These are phyloP conservation scores for Ceratocystis papillata DNA, from an alignment of 2,329 filamentous ascomycete species.

Conservation along the genomic window DNA sequence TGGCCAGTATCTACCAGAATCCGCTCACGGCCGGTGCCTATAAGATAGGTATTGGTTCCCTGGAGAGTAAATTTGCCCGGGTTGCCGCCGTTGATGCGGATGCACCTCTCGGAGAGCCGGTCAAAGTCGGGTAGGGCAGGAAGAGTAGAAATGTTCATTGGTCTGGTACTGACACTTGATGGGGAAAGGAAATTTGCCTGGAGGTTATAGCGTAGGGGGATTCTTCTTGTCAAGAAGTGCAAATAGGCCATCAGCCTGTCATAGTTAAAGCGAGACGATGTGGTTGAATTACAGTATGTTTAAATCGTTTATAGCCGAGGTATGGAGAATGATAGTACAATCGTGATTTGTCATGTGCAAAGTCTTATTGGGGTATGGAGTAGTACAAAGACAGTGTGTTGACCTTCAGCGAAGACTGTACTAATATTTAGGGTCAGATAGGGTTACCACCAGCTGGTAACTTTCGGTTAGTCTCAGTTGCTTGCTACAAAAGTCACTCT, in stretches of 20 bases:
- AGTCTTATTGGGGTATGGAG: too few species aligned
- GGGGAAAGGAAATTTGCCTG: neutral
- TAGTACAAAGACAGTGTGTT: too few species aligned
- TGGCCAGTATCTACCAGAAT: conserved; percentile 87
- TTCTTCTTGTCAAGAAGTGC: neutral
- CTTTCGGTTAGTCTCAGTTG: too few species aligned
- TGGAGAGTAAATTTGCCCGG: conserved; percentile 68
- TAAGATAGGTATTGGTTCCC: conserved; percentile 88
- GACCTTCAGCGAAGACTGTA: too few species aligned
- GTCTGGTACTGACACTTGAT: too few species aligned
- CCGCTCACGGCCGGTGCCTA: conserved; percentile 62
- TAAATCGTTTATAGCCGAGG: too few species aligned
- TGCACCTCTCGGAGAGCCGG: conserved; percentile 63
- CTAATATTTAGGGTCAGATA: too few species aligned
- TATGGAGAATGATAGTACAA: too few species aligned
- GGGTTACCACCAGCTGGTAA: too few species aligned
- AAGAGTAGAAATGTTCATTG: conserved; percentile 32
- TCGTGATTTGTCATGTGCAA: too few species aligned
- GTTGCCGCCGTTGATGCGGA: conserved; percentile 82
- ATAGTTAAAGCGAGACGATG: neutral
- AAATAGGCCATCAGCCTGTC: neutral
- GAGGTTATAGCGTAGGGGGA: neutral
- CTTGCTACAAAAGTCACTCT: too few species aligned
- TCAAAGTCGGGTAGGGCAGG: conserved; percentile 61
- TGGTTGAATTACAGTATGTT: too few species aligned